Conservation (phyloP, 1,284 basidiomycete genomes). For the Ganoderma sinense region DNA sequence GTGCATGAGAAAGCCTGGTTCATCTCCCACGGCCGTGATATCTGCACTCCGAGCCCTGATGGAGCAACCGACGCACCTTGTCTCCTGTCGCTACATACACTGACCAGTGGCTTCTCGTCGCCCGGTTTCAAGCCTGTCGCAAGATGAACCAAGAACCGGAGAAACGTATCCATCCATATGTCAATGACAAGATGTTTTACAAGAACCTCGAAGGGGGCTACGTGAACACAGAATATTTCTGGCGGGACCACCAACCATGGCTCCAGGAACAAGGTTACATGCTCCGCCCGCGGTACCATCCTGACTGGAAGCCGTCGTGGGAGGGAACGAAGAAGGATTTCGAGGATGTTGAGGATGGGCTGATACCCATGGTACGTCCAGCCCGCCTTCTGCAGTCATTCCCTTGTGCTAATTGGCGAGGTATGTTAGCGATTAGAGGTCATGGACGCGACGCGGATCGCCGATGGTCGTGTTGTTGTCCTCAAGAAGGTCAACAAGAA, state of each 20-base stretch:
- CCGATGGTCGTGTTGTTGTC: constrained; percentile 20
- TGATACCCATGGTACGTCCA: background rate
- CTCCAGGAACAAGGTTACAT: constrained; percentile 26
- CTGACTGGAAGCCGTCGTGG: constrained; percentile 29
- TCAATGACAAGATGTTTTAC: background rate
- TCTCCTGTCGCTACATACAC: background rate
- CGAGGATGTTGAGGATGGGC: constrained; percentile 21
- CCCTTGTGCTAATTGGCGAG: background rate
- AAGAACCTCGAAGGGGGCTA: background rate
- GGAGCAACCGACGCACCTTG: background rate
- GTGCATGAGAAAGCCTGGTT: background rate
- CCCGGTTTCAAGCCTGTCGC: background rate
- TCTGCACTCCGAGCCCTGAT: background rate
- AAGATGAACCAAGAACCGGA: background rate
- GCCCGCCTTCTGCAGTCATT: no score
- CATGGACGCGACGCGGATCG: constrained; percentile 21
- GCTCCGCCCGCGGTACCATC: constrained; percentile 28
- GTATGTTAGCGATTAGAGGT: background rate
- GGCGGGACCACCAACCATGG: constrained; percentile 25
- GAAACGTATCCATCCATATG: background rate
- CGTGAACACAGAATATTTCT: background rate
- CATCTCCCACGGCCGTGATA: background rate
- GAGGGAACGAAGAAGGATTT: background rate
- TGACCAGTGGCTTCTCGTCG: background rate
- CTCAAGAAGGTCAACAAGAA: constrained; percentile 12